These are phyloP conservation scores for Arctium lappa DNA, from an alignment of 129 eudicot genomes.

Conservation along the genomic window DNA sequence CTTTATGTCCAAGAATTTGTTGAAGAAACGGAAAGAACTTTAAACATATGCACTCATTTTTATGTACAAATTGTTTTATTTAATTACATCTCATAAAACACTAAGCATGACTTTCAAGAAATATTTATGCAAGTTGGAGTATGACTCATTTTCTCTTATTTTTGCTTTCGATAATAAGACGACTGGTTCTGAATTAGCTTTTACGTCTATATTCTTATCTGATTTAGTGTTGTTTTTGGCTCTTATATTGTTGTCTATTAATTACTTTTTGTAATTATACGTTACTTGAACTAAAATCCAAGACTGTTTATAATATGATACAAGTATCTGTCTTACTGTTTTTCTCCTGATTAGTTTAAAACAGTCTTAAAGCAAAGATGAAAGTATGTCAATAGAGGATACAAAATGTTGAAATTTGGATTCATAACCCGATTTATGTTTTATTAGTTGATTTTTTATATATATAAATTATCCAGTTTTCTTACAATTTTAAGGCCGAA, in stretches of 20 bases:
- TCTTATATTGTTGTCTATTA: not conserved
- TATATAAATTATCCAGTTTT: not conserved
- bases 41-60: slow-evolving; percentile 8
- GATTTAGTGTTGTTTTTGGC: not conserved
- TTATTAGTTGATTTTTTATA: not conserved
- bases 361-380: not conserved
- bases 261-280: not conserved
- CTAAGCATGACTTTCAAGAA: not conserved
- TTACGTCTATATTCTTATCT: not conserved
- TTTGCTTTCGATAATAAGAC: not conserved
- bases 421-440: not conserved
- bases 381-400: not conserved
- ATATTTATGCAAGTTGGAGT: not conserved
- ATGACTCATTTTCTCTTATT: not conserved
- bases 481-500: not conserved
- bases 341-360: not conserved
- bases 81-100: not conserved
- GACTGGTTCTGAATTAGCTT: not conserved
- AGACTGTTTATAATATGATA: not conserved
- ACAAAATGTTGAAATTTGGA: not conserved
- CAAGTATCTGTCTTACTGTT: not conserved
- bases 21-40: slow-evolving; percentile 1
- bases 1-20: slow-evolving; percentile 24
- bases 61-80: slow-evolving; percentile 15
- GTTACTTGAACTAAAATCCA: not conserved